These are phyloP conservation scores for Naganishia albida DNA, from an alignment of 1,284 basidiomycete genomes.

Conservation along the genomic window DNA sequence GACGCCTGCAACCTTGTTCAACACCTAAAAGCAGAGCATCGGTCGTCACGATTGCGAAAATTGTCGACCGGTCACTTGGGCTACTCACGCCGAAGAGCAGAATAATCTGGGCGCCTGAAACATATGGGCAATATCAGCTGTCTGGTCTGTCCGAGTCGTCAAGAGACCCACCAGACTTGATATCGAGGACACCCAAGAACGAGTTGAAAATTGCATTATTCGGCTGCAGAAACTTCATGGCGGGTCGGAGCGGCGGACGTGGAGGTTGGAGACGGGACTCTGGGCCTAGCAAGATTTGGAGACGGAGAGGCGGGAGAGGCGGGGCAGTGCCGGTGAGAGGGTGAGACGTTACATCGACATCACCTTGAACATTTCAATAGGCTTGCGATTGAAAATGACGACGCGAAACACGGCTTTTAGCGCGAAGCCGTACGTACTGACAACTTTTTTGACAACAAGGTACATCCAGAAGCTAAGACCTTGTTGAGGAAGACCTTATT, in stretches of 20 bases:
- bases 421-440: no score
- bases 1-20: constrained; percentile 97
- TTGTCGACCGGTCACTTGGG: not conserved
- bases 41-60: not conserved
- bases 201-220: constrained; percentile 62
- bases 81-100: constrained; percentile 77
- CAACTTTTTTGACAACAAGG: no score
- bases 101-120: constrained; percentile 67
- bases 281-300: no score
- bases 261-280: no score
- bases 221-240: constrained; percentile 43
- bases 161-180: constrained; percentile 69
- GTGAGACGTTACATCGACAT: no score
- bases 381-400: not conserved
- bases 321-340: no score
- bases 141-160: not conserved
- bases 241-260: no score
- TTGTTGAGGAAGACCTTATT: no score
- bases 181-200: constrained; percentile 78
- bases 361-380: not conserved
- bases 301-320: no score
- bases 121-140: not conserved
- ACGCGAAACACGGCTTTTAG: constrained; percentile 1
- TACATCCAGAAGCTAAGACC: no score
- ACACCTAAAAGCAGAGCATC: constrained; percentile 59